Evolutionary conservation across 2,329 filamentous ascomycete genomes (phyloP).

Genomic region (Exophiala phaeomuriformis): DNA sequence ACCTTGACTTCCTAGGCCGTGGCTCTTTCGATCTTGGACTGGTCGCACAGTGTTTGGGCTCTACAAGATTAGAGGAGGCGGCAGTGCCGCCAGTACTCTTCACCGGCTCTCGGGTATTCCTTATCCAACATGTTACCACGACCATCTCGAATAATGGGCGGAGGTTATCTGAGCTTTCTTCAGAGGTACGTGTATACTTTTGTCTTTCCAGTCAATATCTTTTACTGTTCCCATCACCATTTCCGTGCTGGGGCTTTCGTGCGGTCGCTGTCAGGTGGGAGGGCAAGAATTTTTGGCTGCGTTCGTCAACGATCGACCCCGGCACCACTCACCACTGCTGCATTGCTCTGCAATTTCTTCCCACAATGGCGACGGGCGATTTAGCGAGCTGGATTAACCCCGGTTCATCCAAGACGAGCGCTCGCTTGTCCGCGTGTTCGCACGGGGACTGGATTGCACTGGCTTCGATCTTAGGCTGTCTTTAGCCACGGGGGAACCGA

Average conservation of each 20-base stretch:
- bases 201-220: neutral
- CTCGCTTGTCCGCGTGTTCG: conserved; percentile 18
- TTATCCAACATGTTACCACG: conserved; percentile 9
- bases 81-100: neutral
- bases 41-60: too few relatives aligned
- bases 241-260: neutral
- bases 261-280: neutral
- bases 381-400: conserved; percentile 1
- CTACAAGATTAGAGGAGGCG: neutral
- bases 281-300: neutral
- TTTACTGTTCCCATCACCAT: neutral
- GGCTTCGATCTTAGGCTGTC: conserved; percentile 14
- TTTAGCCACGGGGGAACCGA: neutral
- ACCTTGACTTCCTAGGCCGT: neutral
- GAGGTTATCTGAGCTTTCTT: conserved; percentile 8
- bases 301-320: neutral
- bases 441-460: conserved; percentile 3
- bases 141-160: conserved; percentile 11
- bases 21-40: neutral
- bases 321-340: neutral
- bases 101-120: neutral
- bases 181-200: conserved; percentile 15
- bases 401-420: neutral
- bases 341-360: neutral
- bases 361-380: neutral